Evolutionary conservation across 2,329 filamentous ascomycete species (phyloP).

Genomic region (Fusarium staphyleae): DNA sequence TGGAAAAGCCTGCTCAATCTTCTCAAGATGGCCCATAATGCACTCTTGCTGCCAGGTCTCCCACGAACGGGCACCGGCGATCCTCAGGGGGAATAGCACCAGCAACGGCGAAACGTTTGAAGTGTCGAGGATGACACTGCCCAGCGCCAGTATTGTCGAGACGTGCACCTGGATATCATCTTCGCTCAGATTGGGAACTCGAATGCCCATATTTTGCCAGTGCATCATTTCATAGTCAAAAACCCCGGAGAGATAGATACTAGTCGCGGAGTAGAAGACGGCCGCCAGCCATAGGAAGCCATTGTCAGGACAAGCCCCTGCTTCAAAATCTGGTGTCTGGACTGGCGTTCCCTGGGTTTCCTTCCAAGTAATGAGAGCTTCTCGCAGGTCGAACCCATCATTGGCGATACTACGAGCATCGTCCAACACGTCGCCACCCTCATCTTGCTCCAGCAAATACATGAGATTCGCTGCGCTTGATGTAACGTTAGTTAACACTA

Average conservation of each 20-base stretch:
- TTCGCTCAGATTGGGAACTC: constrained; percentile 33
- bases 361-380: constrained; percentile 26
- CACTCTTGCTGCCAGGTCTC: constrained; percentile 31
- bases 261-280: constrained; percentile 44
- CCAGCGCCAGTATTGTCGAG: constrained; percentile 35
- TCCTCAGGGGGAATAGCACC: constrained; percentile 46
- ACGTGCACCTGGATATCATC: constrained; percentile 36
- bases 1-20: constrained; percentile 35
- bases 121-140: constrained; percentile 17
- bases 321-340: rapidly evolving
- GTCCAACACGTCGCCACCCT: rapidly evolving
- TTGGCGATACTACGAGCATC: constrained; percentile 11
- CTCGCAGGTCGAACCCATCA: constrained; percentile 33
- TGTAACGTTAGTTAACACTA: neutral
- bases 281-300: constrained; percentile 33
- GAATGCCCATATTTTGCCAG: constrained; percentile 39
- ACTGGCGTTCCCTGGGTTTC: rapidly evolving
- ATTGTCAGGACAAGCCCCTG: rapidly evolving
- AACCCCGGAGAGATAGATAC: constrained; percentile 48
- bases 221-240: constrained; percentile 47
- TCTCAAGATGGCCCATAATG: constrained; percentile 31
- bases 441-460: rapidly evolving
- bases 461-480: constrained; percentile 15
- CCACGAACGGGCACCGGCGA: constrained; percentile 45
- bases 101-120: constrained; percentile 44